Evolutionary conservation across 192 early-diverging fungal species (phyloP), one percentile per base, ranked within the genome.

Genomic region (Backusella circina): DNA sequence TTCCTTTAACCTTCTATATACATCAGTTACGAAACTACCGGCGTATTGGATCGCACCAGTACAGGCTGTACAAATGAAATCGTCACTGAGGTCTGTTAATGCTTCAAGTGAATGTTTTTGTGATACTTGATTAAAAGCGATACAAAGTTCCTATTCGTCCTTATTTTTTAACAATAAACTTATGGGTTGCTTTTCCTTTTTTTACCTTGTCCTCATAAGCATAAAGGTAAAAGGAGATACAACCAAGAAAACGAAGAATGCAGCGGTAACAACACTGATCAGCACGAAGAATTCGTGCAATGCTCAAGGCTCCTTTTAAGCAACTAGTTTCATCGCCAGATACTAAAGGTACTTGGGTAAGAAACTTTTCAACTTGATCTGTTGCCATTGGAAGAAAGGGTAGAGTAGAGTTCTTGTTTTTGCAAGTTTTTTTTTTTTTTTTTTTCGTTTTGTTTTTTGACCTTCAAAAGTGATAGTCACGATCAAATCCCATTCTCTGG

Each of bases 11-110:
- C 72, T 70, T 2, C 37, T 72, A 61, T 75, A 70, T 31, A 85
- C 74, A 1, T 71, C 57, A 4, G 80, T 26, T 30, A 70, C 74
- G 74, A 80, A 72, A 3, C 26, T 71, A 21, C 77, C 79, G 6
- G 84, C 75, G 35, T 61, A 66, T 15, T 84, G 80, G 35, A 82
- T 80, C 4, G 70, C 66, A 10, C 83, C 83, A 10, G 82, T 68
- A 74, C 83, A 84, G 2, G 75, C 77, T 2, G 73, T 38, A 13
- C 83, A 84, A 47, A 47, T 47, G 18, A 47, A 47, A 3, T 76
- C 37, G 5, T 64, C 26, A 18, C 64, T 72, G 2, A 28, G 13
- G 5, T 79, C 71, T 21, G 3, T 12, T 8, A 44, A 33, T 21
- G 1, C 18, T 35, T 21, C 13, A 30, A 36, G 18, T 35, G 23